Evolutionary conservation across 1,284 basidiomycete species (phyloP), one percentile per base, ranked within the genome.

Genomic region (Apiotrichum brassicae): DNA sequence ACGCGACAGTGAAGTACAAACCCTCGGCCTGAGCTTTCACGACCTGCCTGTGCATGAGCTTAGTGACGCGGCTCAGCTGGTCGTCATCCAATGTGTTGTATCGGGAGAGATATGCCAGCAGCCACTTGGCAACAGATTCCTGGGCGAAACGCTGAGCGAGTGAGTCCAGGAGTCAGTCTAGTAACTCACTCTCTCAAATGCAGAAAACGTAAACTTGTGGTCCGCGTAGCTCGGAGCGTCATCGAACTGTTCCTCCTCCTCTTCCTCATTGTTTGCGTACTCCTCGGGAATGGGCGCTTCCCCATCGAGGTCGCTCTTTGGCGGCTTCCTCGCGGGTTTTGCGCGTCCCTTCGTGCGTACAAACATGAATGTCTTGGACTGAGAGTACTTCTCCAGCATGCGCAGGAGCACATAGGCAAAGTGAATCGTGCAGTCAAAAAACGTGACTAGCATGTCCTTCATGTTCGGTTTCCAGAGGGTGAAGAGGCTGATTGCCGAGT

Each of bases 1-100:
- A 85, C 22, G 90, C 88, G 7, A 87, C 88, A 71, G 91, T 88
- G 79, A 91, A 97, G 74, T 89, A 95, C 13, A 97, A 74, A 0
- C 85, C 89, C 67, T 95, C 91, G 0, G 88, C 88, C 65, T 93
- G 89, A 9, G 85, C 83, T 61, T 82, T 85, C 56, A 97, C 82
- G 28, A 84, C 90, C 62, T 93, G 88, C 16, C 93, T 81, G 70
- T 95, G 87, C 62, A 97, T 79, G 53, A 97, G 74, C 54, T 80
- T 81, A 19, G 94, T 88, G 28, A 89, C 83, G 32, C 90, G 81
- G 67, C 85, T 87, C 81, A 97, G 84, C 63, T 85, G 79, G 57
- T 93, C 87, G 3, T 83, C 81, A 12, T 79, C 77, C 69, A 91
- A 90, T 45, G 90, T 85, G 61, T 81, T 82, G 76, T 87, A 93